Percentiles rank a stretch among this genome's conserved stretches.
Conservation (phyloP, 257 asterid species). For the Solanum chilense region DNA sequence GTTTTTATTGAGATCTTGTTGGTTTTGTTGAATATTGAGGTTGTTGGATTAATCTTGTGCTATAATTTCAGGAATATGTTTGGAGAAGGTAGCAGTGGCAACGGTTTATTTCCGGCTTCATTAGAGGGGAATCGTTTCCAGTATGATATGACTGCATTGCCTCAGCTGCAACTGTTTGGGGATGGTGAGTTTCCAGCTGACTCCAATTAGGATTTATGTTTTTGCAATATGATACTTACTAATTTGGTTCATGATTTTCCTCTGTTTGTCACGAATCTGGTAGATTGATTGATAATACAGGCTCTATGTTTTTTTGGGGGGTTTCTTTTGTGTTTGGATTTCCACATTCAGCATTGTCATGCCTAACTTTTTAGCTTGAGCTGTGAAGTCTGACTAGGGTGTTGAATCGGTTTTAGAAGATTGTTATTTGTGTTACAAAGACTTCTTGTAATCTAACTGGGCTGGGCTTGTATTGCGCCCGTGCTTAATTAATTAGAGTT, state of each 20-base stretch:
- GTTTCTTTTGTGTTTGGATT: background rate
- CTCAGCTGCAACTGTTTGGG: constrained; percentile 62
- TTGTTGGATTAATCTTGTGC: constrained; percentile 5
- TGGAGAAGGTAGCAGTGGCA: constrained; percentile 49
- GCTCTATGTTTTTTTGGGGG: background rate
- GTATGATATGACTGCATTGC: constrained; percentile 30
- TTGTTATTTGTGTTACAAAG: background rate
- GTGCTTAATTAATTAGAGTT: background rate
- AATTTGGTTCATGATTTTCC: background rate
- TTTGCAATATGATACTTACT: background rate
- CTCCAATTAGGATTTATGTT: background rate
- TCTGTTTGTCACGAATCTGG: background rate
- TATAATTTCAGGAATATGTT: constrained; percentile 42
- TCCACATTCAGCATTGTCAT: background rate
- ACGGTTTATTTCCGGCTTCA: constrained; percentile 21
- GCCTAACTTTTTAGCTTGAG: background rate
- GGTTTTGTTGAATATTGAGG: background rate
- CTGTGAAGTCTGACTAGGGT: background rate
- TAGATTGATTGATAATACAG: background rate
- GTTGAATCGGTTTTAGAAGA: background rate
- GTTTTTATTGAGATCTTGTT: background rate
- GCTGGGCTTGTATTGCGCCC: background rate
- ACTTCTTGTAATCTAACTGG: background rate
- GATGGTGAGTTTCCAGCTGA: constrained; percentile 31
- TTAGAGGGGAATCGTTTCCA: constrained; percentile 33